Percentiles rank a stretch among this genome's conserved stretches.
Conservation (phyloP, 345 rosid genomes). For the Zanthoxylum bungeanum region DNA sequence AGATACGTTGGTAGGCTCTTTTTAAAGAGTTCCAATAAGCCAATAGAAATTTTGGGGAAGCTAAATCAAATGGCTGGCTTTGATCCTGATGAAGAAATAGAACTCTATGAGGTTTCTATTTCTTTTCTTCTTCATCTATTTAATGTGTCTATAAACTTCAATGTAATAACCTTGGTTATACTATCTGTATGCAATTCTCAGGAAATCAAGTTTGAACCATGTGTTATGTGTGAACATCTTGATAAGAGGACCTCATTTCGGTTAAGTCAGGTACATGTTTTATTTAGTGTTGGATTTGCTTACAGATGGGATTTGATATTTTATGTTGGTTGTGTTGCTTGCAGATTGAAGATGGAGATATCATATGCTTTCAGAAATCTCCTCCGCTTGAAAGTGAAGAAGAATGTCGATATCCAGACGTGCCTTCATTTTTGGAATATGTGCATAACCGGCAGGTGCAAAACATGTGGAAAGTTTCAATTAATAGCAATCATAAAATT, state of each 20-base stretch:
- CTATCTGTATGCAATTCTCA: slow-evolving; percentile 24
- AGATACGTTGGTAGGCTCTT: slow-evolving; percentile 87
- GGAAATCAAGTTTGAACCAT: slow-evolving; percentile 95
- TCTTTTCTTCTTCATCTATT: neutral
- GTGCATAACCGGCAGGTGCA: slow-evolving; percentile 94
- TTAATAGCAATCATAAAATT: neutral
- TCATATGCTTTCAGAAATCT: slow-evolving; percentile 89
- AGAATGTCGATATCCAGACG: slow-evolving; percentile 62
- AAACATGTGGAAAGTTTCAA: slow-evolving; percentile 3
- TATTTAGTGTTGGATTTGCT: neutral
- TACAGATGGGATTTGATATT: neutral
- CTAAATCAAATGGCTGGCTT: slow-evolving; percentile 91
- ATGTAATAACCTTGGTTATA: slow-evolving; percentile 8
- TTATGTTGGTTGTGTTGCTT: slow-evolving; percentile 11
- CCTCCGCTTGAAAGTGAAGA: slow-evolving; percentile 45
- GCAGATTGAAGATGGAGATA: slow-evolving; percentile 96
- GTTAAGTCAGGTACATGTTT: slow-evolving; percentile 58
- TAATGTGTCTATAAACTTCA: neutral
- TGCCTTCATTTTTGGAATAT: slow-evolving; percentile 86
- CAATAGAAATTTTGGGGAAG: slow-evolving; percentile 65
- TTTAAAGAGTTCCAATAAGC: slow-evolving; percentile 76
- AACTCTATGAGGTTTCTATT: slow-evolving; percentile 77
- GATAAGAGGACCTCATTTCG: slow-evolving; percentile 71
- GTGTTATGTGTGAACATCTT: slow-evolving; percentile 90
- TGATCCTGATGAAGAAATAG: slow-evolving; percentile 80